These are phyloP conservation scores for Tuber indicum DNA, from an alignment of 495 filamentous ascomycete species.

Conservation along the genomic window DNA sequence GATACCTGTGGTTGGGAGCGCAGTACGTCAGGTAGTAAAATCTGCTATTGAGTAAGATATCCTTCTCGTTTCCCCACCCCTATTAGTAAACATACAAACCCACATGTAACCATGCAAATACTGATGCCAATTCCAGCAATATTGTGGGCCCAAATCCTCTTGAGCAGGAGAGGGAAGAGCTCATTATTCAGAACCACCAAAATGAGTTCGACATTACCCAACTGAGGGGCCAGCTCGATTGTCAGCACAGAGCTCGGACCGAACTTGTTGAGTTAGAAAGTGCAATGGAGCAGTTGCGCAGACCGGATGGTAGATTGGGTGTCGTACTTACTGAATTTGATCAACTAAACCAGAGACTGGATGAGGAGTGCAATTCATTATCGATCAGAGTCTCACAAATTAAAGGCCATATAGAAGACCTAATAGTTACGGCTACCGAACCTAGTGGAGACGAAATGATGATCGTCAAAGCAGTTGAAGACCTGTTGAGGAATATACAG, in stretches of 20 bases:
- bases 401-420: slow-evolving; percentile 1
- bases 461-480: neutral
- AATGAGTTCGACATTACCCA: neutral
- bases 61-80: neutral
- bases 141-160: neutral
- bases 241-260: neutral
- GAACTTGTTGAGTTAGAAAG: neutral
- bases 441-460: neutral
- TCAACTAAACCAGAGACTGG: neutral
- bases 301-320: neutral
- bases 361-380: neutral
- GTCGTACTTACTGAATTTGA: neutral
- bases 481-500: neutral
- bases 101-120: neutral
- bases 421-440: neutral
- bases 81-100: neutral
- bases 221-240: neutral
- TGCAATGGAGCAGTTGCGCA: neutral
- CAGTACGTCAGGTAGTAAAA: neutral
- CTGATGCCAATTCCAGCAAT: neutral
- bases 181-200: neutral
- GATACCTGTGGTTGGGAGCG: neutral
- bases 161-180: neutral
- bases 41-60: neutral
- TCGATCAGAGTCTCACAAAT: neutral